A percentile compares a stretch with the other conserved stretches of the same genome.
Evolutionary conservation across 2,329 filamentous ascomycete genomes (phyloP).

Genomic region (Trichophyton verrucosum): DNA sequence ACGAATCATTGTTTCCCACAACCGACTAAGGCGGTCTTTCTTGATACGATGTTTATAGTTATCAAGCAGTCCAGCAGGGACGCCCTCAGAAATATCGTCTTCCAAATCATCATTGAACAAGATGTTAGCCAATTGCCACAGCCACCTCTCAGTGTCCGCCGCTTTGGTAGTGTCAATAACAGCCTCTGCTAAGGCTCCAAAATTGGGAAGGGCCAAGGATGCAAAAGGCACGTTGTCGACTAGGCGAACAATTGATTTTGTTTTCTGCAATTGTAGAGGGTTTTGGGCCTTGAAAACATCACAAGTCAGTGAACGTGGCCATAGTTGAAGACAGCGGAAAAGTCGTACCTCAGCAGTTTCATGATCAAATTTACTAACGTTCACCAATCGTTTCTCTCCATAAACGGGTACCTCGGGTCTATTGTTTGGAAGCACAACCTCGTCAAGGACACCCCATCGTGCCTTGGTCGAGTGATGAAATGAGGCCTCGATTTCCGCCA

Average conservation of each 20-base stretch:
- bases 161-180: slow-evolving; percentile 19
- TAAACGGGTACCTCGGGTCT: neutral
- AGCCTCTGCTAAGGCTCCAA: slow-evolving; percentile 23
- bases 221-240: slow-evolving; percentile 49
- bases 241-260: slow-evolving; percentile 35
- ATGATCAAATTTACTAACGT: slow-evolving; percentile 3
- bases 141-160: slow-evolving; percentile 31
- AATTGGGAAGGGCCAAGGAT: slow-evolving; percentile 23
- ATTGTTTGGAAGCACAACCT: slow-evolving; percentile 52
- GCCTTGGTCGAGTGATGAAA: slow-evolving; percentile 67
- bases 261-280: slow-evolving; percentile 25
- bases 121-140: slow-evolving; percentile 78
- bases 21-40: slow-evolving; percentile 35
- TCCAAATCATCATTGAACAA: slow-evolving; percentile 61
- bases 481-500: slow-evolving; percentile 51
- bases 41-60: slow-evolving; percentile 35
- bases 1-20: slow-evolving; percentile 36
- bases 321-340: neutral
- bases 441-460: slow-evolving; percentile 63
- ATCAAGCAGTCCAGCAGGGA: slow-evolving; percentile 28
- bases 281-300: slow-evolving; percentile 15
- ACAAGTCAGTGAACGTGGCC: neutral
- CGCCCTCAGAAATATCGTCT: slow-evolving; percentile 33
- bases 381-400: neutral
- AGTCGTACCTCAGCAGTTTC: slow-evolving; percentile 9